A percentile compares a stretch with the other conserved stretches of the same genome.
These are phyloP conservation scores for Dionaea muscipula DNA, from an alignment of 179 eudicot species.

Conservation along the genomic window DNA sequence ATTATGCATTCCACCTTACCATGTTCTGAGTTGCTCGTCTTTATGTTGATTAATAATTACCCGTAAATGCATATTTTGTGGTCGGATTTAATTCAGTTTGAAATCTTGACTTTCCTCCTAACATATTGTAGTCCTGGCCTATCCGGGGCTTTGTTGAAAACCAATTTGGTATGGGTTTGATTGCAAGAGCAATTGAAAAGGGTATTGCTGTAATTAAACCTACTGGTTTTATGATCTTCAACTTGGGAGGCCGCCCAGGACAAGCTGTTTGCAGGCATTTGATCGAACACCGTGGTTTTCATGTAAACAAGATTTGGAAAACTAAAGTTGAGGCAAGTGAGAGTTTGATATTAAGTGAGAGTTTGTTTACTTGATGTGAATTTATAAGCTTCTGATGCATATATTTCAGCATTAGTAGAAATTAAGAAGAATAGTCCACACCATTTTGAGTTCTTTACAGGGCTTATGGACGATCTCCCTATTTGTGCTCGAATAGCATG, in stretches of 20 bases:
- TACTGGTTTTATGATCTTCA: constrained; percentile 83
- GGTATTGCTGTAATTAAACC: constrained; percentile 94
- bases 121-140: not conserved
- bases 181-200: constrained; percentile 97
- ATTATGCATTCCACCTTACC: too few species aligned
- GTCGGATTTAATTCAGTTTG: not conserved
- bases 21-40: too few species aligned
- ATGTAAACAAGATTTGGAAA: constrained; percentile 84
- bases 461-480: constrained; percentile 84
- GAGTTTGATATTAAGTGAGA: not conserved
- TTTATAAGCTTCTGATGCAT: constrained; percentile 92
- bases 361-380: too few species aligned
- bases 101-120: not conserved
- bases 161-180: constrained; percentile 91
- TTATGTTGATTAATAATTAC: not conserved
- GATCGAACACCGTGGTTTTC: constrained; percentile 92
- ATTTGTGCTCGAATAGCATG: constrained; percentile 99
- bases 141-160: constrained; percentile 92
- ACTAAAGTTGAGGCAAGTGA: constrained; percentile 71
- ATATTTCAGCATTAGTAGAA: constrained; percentile 88
- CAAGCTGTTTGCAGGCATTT: constrained; percentile 92
- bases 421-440: constrained; percentile 94
- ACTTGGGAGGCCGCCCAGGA: constrained; percentile 99
- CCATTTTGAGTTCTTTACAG: constrained; percentile 99
- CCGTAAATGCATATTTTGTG: not conserved